Evolutionary conservation across 1,284 basidiomycete species (phyloP).

Genomic region (Sutorius eximius): DNA sequence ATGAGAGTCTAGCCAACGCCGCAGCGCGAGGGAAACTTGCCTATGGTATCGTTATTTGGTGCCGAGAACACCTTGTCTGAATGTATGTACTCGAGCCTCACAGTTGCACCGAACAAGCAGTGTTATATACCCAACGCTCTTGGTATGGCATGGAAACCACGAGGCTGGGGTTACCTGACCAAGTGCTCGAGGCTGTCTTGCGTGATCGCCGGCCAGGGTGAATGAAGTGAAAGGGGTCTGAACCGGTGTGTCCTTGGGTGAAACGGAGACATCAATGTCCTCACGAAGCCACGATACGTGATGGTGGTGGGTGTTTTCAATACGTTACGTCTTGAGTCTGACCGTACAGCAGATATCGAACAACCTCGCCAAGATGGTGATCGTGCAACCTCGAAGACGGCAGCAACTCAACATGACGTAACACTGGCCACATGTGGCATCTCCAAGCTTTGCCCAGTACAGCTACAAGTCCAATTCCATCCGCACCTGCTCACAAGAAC

Average conservation of each 20-base stretch:
- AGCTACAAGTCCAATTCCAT: too few species aligned
- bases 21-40: neutral
- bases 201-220: neutral
- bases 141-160: neutral
- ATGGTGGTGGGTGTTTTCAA: neutral
- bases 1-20: neutral
- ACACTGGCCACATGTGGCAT: too few species aligned
- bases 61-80: neutral
- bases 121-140: slow-evolving; percentile 2
- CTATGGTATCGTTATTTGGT: neutral
- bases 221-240: neutral
- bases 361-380: too few species aligned
- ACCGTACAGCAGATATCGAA: neutral
- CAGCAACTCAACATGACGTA: too few species aligned
- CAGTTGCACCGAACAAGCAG: neutral
- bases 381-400: too few species aligned
- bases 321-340: too few species aligned
- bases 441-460: too few species aligned
- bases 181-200: slow-evolving; percentile 3
- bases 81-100: neutral
- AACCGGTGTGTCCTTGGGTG: neutral
- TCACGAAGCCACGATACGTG: neutral
- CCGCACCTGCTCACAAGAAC: too few species aligned
- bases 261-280: neutral
- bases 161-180: slow-evolving; percentile 5